Evolutionary conservation across 441 rosid genomes (phyloP).

Genomic region (Gossypium laxum): DNA sequence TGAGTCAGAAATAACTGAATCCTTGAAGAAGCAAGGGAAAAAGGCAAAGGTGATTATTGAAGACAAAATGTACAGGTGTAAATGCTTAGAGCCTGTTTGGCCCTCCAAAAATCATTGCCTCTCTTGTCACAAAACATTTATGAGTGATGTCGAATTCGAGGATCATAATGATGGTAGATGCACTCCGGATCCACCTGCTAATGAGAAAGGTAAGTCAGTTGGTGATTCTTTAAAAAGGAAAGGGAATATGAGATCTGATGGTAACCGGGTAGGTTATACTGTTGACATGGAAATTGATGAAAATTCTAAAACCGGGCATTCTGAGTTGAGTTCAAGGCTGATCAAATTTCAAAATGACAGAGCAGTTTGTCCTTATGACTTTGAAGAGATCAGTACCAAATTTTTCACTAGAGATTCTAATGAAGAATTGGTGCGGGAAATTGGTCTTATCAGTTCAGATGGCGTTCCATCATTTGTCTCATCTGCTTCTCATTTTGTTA

Average conservation of each 20-base stretch:
- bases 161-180: slow-evolving; percentile 59
- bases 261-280: slow-evolving; percentile 23
- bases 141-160: slow-evolving; percentile 43
- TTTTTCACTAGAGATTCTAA: slow-evolving; percentile 73
- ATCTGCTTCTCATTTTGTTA: slow-evolving; percentile 36
- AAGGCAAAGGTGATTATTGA: slow-evolving; percentile 34
- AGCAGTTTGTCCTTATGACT: slow-evolving; percentile 46
- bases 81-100: slow-evolving; percentile 78
- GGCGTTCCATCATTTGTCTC: slow-evolving; percentile 62
- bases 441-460: slow-evolving; percentile 75
- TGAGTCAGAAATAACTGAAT: slow-evolving; percentile 33
- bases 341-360: slow-evolving; percentile 50
- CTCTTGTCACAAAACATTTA: slow-evolving; percentile 69
- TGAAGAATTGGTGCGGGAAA: slow-evolving; percentile 69
- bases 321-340: slow-evolving; percentile 45
- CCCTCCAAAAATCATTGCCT: slow-evolving; percentile 72
- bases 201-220: slow-evolving; percentile 39
- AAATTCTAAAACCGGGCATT: slow-evolving; percentile 25
- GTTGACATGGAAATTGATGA: slow-evolving; percentile 27
- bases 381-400: slow-evolving; percentile 64
- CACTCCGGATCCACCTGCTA: slow-evolving; percentile 28
- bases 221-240: slow-evolving; percentile 34
- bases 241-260: slow-evolving; percentile 31
- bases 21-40: slow-evolving; percentile 42
- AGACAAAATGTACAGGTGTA: slow-evolving; percentile 62